These are phyloP conservation scores for Argentina anserina DNA, from an alignment of 306 rosid genomes.

Conservation along the genomic window DNA sequence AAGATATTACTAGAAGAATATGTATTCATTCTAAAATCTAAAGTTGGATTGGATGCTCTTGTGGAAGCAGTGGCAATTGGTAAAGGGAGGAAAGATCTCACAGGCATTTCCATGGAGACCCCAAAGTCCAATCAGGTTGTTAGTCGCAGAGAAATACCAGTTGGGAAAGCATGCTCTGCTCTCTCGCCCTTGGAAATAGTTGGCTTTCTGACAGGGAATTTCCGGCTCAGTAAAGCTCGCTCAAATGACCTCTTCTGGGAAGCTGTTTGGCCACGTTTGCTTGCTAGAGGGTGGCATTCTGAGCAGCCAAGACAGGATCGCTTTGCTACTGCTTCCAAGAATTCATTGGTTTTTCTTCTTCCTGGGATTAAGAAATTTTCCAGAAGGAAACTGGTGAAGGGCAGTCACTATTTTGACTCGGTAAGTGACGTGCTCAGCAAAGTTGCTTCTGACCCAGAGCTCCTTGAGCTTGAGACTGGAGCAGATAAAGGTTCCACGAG, in stretches of 20 bases:
- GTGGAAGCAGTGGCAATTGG: constrained; percentile 80
- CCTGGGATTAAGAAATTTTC: constrained; percentile 83
- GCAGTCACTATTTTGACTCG: constrained; percentile 76
- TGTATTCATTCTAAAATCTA: constrained; percentile 53
- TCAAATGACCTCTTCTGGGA: constrained; percentile 93
- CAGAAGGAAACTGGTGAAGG: constrained; percentile 67
- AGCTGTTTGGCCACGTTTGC: constrained; percentile 98
- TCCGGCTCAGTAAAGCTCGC: constrained; percentile 88
- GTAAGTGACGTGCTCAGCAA: constrained; percentile 64
- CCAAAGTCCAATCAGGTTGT: constrained; percentile 48
- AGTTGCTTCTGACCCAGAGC: constrained; percentile 82
- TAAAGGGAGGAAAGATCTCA: constrained; percentile 82
- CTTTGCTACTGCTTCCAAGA: constrained; percentile 45
- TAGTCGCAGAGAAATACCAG: constrained; percentile 74
- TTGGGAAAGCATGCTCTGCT: constrained; percentile 72
- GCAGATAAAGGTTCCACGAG: constrained; percentile 20
- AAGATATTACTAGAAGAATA: constrained; percentile 69
- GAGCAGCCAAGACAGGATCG: constrained; percentile 68
- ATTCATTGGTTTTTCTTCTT: constrained; percentile 70
- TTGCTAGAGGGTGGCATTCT: constrained; percentile 96
- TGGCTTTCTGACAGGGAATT: constrained; percentile 71
- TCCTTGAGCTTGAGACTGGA: constrained; percentile 57
- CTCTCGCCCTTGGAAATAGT: constrained; percentile 67
- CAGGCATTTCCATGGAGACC: constrained; percentile 49
- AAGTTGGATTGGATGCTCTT: constrained; percentile 64